phyloP scores from a whole-genome alignment of 2,329 filamentous ascomycete genomes.

The Xylaria sp. region DNA sequence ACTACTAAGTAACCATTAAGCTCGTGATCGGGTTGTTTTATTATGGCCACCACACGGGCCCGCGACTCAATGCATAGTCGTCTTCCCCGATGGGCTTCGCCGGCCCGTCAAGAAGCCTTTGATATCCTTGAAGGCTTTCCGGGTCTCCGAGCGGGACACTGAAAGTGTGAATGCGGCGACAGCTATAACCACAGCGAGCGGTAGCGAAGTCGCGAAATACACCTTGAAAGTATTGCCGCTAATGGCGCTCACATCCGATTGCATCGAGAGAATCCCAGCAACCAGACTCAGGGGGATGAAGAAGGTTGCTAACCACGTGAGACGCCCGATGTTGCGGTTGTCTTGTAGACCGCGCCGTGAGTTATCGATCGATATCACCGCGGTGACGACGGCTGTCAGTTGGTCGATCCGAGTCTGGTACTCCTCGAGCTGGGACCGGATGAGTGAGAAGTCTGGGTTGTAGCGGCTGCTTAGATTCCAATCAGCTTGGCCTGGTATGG shows the following conservation, averaged over 20 bases:
- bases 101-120: not conserved
- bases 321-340: slow-evolving; percentile 49
- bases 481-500: not conserved
- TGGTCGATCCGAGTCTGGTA: slow-evolving; percentile 50
- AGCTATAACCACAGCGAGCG: slow-evolving; percentile 40
- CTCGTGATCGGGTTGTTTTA: not conserved
- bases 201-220: slow-evolving; percentile 44
- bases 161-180: slow-evolving; percentile 28
- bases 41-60: not conserved
- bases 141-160: slow-evolving; percentile 1
- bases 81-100: not conserved
- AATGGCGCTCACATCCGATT: slow-evolving; percentile 38
- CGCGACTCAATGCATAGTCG: not conserved
- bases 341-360: slow-evolving; percentile 47
- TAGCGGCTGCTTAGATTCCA: slow-evolving; percentile 33
- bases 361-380: slow-evolving; percentile 49
- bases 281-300: slow-evolving; percentile 51
- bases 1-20: not conserved
- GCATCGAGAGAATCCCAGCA: slow-evolving; percentile 49
- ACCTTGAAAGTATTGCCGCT: slow-evolving; percentile 36
- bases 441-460: slow-evolving; percentile 43
- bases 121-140: not conserved
- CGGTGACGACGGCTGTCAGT: slow-evolving; percentile 49
- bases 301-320: slow-evolving; percentile 51
- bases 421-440: slow-evolving; percentile 47